Conservation (phyloP, 495 filamentous ascomycete species). For the Amniculicola lignicola region DNA sequence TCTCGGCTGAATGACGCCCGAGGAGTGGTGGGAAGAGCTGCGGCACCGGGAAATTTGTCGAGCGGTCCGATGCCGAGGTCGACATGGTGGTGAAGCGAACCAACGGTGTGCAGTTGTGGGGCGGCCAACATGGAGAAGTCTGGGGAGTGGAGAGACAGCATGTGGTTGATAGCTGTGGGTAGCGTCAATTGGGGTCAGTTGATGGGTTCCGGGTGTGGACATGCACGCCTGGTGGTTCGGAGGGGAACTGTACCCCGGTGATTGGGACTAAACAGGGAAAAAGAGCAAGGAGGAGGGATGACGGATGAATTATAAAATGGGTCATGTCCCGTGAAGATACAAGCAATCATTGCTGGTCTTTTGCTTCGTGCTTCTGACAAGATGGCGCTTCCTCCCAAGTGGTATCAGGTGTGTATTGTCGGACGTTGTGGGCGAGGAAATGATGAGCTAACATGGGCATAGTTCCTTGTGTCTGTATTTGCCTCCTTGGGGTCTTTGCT, state of each 20-base stretch:
- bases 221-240: too few relatives aligned
- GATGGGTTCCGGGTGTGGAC: too few relatives aligned
- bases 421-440: background rate
- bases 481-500: conserved; percentile 44
- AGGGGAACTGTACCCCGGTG: too few relatives aligned
- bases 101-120: background rate
- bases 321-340: background rate
- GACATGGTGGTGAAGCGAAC: background rate
- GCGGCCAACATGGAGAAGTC: conserved; percentile 17
- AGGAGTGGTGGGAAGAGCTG: too few relatives aligned
- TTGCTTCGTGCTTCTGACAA: conserved; percentile 2
- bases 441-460: background rate
- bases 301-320: conserved; percentile 16
- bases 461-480: conserved; percentile 44
- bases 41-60: too few relatives aligned
- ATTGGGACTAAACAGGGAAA: too few relatives aligned
- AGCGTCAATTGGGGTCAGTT: too few relatives aligned
- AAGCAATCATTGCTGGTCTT: background rate
- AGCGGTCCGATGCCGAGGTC: conserved; percentile 11
- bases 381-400: conserved; percentile 54
- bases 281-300: too few relatives aligned
- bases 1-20: too few relatives aligned
- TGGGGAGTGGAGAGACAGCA: too few relatives aligned
- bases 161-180: too few relatives aligned
- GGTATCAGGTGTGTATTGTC: conserved; percentile 51